Evolutionary conservation across 495 filamentous ascomycete genomes (phyloP).

Genomic region (Oidiodendron maius): DNA sequence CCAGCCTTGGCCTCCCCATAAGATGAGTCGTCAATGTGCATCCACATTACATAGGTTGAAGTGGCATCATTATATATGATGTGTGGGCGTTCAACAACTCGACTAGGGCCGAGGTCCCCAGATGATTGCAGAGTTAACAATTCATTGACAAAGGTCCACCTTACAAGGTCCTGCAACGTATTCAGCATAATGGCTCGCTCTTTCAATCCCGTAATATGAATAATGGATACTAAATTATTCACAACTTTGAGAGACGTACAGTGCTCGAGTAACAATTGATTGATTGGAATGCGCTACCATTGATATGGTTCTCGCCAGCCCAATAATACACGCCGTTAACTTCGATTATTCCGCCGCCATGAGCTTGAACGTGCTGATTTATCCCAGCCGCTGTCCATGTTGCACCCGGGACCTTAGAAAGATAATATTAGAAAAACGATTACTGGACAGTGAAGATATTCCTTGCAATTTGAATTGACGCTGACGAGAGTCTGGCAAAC

Average conservation of each 20-base stretch:
- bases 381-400: constrained; percentile 40
- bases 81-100: constrained; percentile 62
- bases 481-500: background rate
- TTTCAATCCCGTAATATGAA: too few relatives aligned
- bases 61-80: constrained; percentile 47
- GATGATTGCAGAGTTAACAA: constrained; percentile 41
- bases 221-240: too few relatives aligned
- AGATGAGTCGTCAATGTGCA: constrained; percentile 58
- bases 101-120: constrained; percentile 55
- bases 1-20: constrained; percentile 62
- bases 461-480: constrained; percentile 1
- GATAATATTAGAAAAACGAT: background rate
- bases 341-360: constrained; percentile 31
- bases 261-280: constrained; percentile 47
- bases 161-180: constrained; percentile 51
- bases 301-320: constrained; percentile 61
- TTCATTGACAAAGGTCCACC: constrained; percentile 54
- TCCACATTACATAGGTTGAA: constrained; percentile 46
- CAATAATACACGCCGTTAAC: constrained; percentile 51
- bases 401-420: constrained; percentile 35
- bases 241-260: constrained; percentile 3
- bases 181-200: too few relatives aligned
- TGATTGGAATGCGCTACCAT: constrained; percentile 51
- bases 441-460: background rate
- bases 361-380: constrained; percentile 57